Percentiles rank a stretch among this genome's conserved stretches.
Conservation (phyloP, 345 rosid species). For the Populus deltoides region DNA sequence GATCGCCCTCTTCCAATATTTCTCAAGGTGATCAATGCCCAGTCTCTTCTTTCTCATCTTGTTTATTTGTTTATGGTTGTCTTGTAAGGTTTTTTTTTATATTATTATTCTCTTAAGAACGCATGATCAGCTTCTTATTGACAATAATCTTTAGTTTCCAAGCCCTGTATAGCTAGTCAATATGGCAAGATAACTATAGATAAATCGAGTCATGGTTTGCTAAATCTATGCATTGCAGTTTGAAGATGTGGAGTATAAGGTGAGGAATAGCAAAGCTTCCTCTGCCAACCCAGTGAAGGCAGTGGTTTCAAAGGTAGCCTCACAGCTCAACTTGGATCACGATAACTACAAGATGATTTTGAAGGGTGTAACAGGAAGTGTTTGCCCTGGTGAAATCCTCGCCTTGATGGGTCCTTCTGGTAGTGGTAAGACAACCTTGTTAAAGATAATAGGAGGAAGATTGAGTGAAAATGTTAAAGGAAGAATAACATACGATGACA, state of each 20-base stretch:
- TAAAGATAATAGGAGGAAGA: slow-evolving; percentile 90
- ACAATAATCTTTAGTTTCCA: not conserved
- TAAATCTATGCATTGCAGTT: slow-evolving; percentile 43
- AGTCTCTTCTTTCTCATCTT: not conserved
- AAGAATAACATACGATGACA: slow-evolving; percentile 71
- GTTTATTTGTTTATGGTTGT: not conserved
- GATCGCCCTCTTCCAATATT: slow-evolving; percentile 81
- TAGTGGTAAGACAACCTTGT: slow-evolving; percentile 89
- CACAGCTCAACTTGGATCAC: slow-evolving; percentile 49
- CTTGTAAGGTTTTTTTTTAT: not conserved
- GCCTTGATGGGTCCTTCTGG: slow-evolving; percentile 99
- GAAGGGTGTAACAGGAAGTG: slow-evolving; percentile 84
- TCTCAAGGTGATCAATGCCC: slow-evolving; percentile 53
- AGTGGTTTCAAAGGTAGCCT: slow-evolving; percentile 61
- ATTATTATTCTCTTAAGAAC: not conserved
- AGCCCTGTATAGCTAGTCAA: not conserved
- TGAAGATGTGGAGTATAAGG: slow-evolving; percentile 83
- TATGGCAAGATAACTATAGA: not conserved
- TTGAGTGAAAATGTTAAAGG: slow-evolving; percentile 64
- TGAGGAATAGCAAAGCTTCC: slow-evolving; percentile 40
- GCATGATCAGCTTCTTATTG: not conserved
- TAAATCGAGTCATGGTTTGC: not conserved
- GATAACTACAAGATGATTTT: slow-evolving; percentile 73
- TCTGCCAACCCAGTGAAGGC: slow-evolving; percentile 57
- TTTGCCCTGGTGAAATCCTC: slow-evolving; percentile 88